Evolutionary conservation across 78 protist genomes (phyloP).

Genomic region (Isochrysis galbana): DNA sequence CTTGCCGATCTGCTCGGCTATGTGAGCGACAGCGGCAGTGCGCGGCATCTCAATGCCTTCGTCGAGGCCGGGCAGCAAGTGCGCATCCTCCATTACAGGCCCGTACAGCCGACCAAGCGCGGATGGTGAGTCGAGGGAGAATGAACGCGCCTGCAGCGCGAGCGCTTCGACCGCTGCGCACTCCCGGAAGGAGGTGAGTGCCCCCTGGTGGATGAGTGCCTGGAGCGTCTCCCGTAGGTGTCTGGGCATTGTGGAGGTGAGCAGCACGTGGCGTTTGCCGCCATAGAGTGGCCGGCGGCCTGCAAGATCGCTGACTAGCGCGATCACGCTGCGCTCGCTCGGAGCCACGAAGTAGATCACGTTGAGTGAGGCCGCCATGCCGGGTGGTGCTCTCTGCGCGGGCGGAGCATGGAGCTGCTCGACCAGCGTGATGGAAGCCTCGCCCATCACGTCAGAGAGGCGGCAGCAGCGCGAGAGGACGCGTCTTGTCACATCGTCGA

Average conservation of each 20-base stretch:
- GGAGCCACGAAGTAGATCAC: background rate
- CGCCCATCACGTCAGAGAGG: background rate
- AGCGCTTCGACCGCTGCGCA: background rate
- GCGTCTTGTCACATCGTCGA: background rate
- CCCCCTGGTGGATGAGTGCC: background rate
- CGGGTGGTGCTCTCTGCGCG: background rate
- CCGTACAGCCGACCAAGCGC: background rate
- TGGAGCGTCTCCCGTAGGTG: background rate
- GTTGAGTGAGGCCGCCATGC: background rate
- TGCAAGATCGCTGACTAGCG: background rate
- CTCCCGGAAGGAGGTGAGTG: background rate
- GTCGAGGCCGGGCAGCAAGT: background rate
- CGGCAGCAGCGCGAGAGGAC: background rate
- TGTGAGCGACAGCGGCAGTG: background rate
- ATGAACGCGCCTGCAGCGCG: background rate
- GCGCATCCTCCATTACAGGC: background rate
- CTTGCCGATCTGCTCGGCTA: background rate
- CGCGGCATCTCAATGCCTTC: background rate
- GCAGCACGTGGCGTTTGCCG: background rate
- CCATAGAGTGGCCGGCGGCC: background rate
- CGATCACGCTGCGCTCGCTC: background rate
- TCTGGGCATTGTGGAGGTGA: background rate
- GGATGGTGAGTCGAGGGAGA: background rate
- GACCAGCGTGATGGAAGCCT: background rate
- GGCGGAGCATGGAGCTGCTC: background rate